phyloP scores from a whole-genome alignment of 805 yeast genomes.

The Metschnikowia kunwiensis region DNA sequence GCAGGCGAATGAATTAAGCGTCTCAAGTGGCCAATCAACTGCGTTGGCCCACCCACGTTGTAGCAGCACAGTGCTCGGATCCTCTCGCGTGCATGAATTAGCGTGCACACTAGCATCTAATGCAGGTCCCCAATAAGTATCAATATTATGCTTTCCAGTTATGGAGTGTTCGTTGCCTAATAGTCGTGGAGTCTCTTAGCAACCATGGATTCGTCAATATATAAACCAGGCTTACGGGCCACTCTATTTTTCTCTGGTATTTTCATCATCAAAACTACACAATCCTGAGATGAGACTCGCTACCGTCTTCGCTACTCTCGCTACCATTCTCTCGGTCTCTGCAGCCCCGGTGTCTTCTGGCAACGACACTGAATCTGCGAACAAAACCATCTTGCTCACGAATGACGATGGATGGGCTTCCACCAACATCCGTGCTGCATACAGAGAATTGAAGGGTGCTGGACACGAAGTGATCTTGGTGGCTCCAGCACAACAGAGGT shows the following conservation, averaged over 20 bases:
- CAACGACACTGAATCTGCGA: constrained; percentile 18
- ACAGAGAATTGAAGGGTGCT: constrained; percentile 35
- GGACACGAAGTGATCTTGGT: constrained; percentile 21
- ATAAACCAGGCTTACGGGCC: background rate
- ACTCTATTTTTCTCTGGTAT: background rate
- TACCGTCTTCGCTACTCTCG: constrained; percentile 11
- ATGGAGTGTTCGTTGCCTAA: too few species aligned
- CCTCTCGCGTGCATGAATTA: too few species aligned
- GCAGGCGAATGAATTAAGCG: too few species aligned
- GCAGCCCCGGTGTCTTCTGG: constrained; percentile 24
- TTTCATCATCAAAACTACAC: too few species aligned
- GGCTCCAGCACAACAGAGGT: constrained; percentile 21
- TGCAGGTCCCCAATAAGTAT: too few species aligned
- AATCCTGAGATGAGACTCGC: constrained; percentile 15
- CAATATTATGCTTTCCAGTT: too few species aligned
- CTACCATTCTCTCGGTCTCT: constrained; percentile 19
- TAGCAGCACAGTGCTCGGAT: too few species aligned
- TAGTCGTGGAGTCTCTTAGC: background rate
- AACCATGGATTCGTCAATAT: too few species aligned
- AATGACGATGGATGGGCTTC: constrained; percentile 60
- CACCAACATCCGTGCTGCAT: constrained; percentile 55
- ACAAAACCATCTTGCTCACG: constrained; percentile 46
- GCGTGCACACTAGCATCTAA: too few species aligned
- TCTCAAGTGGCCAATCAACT: too few species aligned
- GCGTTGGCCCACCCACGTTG: too few species aligned